Conservation (phyloP, 2,329 filamentous ascomycete genomes). For the Trichoderma breve region DNA sequence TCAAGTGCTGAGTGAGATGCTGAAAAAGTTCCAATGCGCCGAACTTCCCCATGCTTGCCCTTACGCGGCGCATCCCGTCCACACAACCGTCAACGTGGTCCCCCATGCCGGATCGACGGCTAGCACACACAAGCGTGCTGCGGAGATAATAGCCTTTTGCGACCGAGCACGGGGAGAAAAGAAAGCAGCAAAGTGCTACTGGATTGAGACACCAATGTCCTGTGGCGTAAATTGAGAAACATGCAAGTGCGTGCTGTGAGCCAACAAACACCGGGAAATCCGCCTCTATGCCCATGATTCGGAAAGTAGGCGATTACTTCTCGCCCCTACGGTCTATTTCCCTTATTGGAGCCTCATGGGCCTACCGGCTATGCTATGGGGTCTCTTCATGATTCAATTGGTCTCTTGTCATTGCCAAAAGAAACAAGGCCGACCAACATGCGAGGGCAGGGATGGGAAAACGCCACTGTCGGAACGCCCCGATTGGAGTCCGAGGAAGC, state of each 20-base stretch:
- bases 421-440: neutral
- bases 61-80: constrained; percentile 16
- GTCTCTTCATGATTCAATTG: neutral
- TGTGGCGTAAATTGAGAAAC: neutral
- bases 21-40: neutral
- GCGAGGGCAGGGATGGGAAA: neutral
- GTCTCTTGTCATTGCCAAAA: neutral
- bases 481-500: neutral
- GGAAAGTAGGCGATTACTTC: neutral
- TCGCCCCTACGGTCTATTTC: neutral
- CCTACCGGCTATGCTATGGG: neutral
- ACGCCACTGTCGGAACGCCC: constrained; percentile 12
- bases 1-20: constrained; percentile 13
- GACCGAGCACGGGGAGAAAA: constrained; percentile 1
- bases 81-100: constrained; percentile 18
- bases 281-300: neutral
- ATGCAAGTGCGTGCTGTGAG: neutral
- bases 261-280: neutral
- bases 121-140: constrained; percentile 14
- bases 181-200: neutral
- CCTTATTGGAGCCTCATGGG: neutral
- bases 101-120: constrained; percentile 18
- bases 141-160: constrained; percentile 7
- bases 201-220: neutral
- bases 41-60: constrained; percentile 1